Evolutionary conservation across 495 filamentous ascomycete genomes (phyloP).

Genomic region (Penicillium cosmopolitanum): DNA sequence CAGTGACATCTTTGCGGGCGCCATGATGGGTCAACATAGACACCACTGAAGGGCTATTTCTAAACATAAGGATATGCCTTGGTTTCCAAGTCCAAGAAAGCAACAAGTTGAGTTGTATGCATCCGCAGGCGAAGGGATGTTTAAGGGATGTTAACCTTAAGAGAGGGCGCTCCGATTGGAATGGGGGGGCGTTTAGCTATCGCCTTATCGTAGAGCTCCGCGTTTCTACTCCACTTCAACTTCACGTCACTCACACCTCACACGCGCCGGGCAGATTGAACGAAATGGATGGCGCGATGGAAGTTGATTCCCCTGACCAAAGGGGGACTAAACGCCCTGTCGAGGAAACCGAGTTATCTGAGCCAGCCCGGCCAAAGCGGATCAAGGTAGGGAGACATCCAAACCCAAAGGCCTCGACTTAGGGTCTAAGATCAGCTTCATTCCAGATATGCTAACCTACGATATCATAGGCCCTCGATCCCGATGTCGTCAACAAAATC

Average conservation of each 20-base stretch:
- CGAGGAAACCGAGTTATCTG: slow-evolving; percentile 43
- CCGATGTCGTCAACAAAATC: slow-evolving; percentile 98
- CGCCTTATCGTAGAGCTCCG: slow-evolving; percentile 26
- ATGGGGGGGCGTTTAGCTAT: slow-evolving; percentile 8
- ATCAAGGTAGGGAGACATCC: slow-evolving; percentile 58
- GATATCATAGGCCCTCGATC: slow-evolving; percentile 74
- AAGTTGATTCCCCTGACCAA: slow-evolving; percentile 42
- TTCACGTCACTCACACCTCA: slow-evolving; percentile 19
- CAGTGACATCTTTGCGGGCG: slow-evolving; percentile 48
- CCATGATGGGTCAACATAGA: slow-evolving; percentile 37
- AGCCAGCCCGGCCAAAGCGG: slow-evolving; percentile 58
- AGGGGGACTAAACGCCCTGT: slow-evolving; percentile 69
- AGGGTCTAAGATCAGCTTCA: not conserved
- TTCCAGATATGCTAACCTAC: slow-evolving; percentile 1
- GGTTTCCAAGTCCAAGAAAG: not conserved
- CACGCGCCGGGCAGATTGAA: slow-evolving; percentile 6
- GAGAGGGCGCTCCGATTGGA: slow-evolving; percentile 6
- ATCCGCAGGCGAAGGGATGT: not conserved
- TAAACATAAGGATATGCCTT: not conserved
- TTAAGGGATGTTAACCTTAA: too few relatives aligned
- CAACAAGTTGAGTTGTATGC: not conserved
- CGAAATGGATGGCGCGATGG: slow-evolving; percentile 52
- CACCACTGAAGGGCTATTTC: slow-evolving; percentile 6
- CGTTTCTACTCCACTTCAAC: slow-evolving; percentile 26
- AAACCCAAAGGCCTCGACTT: not conserved